A percentile compares a stretch with the other conserved stretches of the same genome.
Conservation (phyloP, 2,329 filamentous ascomycete genomes). For the Malbranchea cinnamomea region DNA sequence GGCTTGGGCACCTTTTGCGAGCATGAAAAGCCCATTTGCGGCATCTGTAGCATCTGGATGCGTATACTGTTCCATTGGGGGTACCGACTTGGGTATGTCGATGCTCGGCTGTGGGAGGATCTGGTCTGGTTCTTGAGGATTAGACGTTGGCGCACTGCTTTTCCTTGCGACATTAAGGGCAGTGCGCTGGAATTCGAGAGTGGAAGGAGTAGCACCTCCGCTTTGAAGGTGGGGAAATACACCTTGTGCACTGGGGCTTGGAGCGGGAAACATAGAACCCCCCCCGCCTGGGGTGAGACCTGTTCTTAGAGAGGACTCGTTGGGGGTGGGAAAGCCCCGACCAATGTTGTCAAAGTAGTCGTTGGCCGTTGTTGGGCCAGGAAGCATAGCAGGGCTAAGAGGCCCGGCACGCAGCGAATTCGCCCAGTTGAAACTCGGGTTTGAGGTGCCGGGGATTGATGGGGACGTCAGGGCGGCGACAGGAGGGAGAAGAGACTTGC, state of each 20-base stretch:
- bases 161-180: slow-evolving; percentile 64
- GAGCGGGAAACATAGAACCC: slow-evolving; percentile 91
- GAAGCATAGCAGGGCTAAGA: slow-evolving; percentile 92
- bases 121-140: slow-evolving; percentile 26
- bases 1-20: slow-evolving; percentile 52
- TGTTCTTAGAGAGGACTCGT: slow-evolving; percentile 85
- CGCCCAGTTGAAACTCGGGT: slow-evolving; percentile 61
- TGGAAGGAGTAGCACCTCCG: slow-evolving; percentile 75
- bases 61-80: slow-evolving; percentile 54
- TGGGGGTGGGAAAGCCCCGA: slow-evolving; percentile 81
- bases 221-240: slow-evolving; percentile 59
- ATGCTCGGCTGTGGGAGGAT: slow-evolving; percentile 21
- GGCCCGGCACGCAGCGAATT: slow-evolving; percentile 83
- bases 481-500: slow-evolving; percentile 67
- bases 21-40: slow-evolving; percentile 82
- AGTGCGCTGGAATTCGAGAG: slow-evolving; percentile 87
- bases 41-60: slow-evolving; percentile 86
- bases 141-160: slow-evolving; percentile 33
- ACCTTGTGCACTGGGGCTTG: slow-evolving; percentile 73
- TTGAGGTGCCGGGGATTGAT: slow-evolving; percentile 60
- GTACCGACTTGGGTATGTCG: slow-evolving; percentile 34
- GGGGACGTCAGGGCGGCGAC: slow-evolving; percentile 86
- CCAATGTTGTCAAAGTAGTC: slow-evolving; percentile 85
- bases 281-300: slow-evolving; percentile 88
- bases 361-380: slow-evolving; percentile 55